These are phyloP conservation scores for Arthroderma sp. DNA, from an alignment of 2,329 filamentous ascomycete genomes.

Conservation along the genomic window DNA sequence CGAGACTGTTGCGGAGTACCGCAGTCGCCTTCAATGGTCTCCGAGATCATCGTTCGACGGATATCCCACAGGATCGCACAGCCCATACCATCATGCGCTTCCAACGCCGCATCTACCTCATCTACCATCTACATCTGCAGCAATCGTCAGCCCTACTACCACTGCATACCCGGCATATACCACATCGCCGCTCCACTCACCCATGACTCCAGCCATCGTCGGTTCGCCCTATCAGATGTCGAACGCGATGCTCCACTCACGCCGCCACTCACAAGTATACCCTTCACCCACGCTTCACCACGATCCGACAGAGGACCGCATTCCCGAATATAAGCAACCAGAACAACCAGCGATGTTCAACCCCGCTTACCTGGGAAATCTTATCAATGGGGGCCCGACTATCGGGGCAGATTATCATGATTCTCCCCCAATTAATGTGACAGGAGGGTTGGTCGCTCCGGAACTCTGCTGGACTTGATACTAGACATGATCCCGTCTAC, in stretches of 20 bases:
- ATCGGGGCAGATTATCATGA: constrained; percentile 23
- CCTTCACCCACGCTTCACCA: constrained; percentile 28
- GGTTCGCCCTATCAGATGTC: constrained; percentile 27
- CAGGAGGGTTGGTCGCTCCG: constrained; percentile 26
- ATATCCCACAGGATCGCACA: constrained; percentile 27
- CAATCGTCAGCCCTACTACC: constrained; percentile 17
- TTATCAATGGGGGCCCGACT: constrained; percentile 22
- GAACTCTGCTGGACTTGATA: constrained; percentile 28
- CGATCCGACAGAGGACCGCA: constrained; percentile 24
- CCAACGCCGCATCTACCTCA: constrained; percentile 23
- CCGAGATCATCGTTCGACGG: constrained; percentile 28
- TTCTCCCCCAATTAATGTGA: constrained; percentile 21
- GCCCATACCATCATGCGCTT: constrained; percentile 24
- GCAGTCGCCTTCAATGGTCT: constrained; percentile 55
- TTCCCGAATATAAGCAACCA: constrained; percentile 19
- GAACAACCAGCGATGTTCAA: constrained; percentile 29
- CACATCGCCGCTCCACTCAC: constrained; percentile 30
- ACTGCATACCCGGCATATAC: constrained; percentile 31
- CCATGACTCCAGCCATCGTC: constrained; percentile 28
- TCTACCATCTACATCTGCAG: constrained; percentile 23
- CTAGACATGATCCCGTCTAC: not conserved
- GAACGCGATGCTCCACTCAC: constrained; percentile 24
- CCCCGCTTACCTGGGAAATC: constrained; percentile 27
- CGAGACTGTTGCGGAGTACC: constrained; percentile 56
- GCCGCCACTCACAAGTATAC: constrained; percentile 25